phyloP scores from a whole-genome alignment of 31 red algal genomes.

The Odonthalia washingtoniensis region DNA sequence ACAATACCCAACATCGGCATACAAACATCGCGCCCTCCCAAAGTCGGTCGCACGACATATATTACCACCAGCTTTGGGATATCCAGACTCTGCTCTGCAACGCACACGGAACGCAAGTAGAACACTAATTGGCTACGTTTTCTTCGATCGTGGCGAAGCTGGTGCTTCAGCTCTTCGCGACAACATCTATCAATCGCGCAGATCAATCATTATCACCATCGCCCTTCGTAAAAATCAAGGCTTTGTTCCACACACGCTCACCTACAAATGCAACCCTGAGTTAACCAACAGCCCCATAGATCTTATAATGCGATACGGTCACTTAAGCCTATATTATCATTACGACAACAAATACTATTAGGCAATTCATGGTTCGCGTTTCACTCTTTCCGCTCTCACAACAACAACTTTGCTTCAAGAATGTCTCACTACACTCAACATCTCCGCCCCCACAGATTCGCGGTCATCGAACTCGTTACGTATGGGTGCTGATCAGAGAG shows the following conservation, averaged over 20 bases:
- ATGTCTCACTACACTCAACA: neutral
- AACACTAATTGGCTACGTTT: conserved; percentile 30
- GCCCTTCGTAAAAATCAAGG: conserved; percentile 24
- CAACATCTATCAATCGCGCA: neutral
- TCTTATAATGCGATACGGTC: conserved; percentile 3
- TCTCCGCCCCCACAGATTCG: conserved; percentile 26
- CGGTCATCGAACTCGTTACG: conserved; percentile 46
- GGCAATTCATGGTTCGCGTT: neutral
- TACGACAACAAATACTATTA: conserved; percentile 18
- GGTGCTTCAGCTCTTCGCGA: neutral
- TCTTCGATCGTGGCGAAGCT: conserved; percentile 51
- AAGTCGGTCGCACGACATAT: conserved; percentile 12
- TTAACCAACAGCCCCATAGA: neutral
- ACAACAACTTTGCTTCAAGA: conserved; percentile 12
- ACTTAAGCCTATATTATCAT: neutral
- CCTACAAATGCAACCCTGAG: conserved; percentile 3
- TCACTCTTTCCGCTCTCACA: neutral
- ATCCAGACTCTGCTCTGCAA: neutral
- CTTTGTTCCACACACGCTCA: conserved; percentile 21
- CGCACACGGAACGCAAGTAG: conserved; percentile 16
- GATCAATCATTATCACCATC: conserved; percentile 2
- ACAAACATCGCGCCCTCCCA: neutral
- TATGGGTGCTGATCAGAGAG: conserved; percentile 47
- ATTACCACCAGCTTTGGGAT: neutral
- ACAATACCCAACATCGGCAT: neutral